These are phyloP conservation scores for Cardiospermum halicacabum DNA, from an alignment of 345 rosid genomes.

Conservation along the genomic window DNA sequence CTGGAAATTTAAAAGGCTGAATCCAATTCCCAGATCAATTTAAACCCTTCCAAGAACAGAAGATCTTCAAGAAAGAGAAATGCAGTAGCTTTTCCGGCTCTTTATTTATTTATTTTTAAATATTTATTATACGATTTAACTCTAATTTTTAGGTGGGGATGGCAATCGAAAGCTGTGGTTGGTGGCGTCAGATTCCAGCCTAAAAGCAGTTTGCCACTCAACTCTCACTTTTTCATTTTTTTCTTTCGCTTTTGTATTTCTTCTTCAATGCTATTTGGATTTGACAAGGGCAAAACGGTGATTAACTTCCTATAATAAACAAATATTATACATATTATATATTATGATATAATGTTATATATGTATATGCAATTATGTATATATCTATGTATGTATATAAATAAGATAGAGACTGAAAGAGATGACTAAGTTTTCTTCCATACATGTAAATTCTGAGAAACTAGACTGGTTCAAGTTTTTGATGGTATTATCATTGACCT, in stretches of 20 bases:
- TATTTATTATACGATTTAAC: not conserved
- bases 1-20: conserved; percentile 16
- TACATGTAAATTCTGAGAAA: not conserved
- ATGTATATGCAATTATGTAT: no score
- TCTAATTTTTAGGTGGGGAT: not conserved
- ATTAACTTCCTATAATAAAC: no score
- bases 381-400: no score
- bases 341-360: no score
- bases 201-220: conserved; percentile 46
- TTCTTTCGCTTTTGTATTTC: not conserved
- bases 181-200: conserved; percentile 48
- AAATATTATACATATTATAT: no score
- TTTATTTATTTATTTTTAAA: not conserved
- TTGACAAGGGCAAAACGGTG: not conserved
- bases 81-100: conserved; percentile 1
- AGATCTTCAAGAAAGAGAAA: conserved; percentile 15
- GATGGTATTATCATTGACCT: not conserved
- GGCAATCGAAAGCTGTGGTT: conserved; percentile 13
- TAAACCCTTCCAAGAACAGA: conserved; percentile 19
- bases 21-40: conserved; percentile 42
- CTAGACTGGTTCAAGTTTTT: not conserved
- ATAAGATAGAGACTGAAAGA: no score
- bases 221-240: conserved; percentile 12
- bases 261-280: not conserved
- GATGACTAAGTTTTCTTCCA: not conserved